These are phyloP conservation scores for Solanum sparsipilum DNA, from an alignment of 257 asterid genomes.

Conservation along the genomic window DNA sequence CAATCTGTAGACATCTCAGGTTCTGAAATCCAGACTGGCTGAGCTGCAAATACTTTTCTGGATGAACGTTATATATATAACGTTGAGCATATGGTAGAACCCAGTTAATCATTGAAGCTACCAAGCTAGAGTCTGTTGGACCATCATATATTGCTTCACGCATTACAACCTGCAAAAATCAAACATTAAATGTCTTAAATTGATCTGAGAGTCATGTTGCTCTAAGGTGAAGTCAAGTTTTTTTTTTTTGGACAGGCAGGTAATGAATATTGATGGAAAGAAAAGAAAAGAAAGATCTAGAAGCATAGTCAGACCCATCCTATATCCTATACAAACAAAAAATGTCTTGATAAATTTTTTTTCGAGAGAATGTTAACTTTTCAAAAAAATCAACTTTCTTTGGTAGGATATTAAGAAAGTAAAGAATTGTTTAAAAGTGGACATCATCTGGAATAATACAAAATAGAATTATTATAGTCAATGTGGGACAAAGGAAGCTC, in stretches of 20 bases:
- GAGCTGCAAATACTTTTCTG: slow-evolving; percentile 49
- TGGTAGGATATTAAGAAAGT: neutral
- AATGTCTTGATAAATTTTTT: neutral
- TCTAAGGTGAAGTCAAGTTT: neutral
- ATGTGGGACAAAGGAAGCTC: neutral
- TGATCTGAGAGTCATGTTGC: neutral
- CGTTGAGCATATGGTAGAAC: slow-evolving; percentile 97
- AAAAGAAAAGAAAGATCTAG: neutral
- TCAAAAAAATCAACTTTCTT: neutral
- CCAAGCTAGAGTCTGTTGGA: slow-evolving; percentile 37
- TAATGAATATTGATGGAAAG: neutral
- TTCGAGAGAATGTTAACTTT: neutral
- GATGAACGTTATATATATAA: slow-evolving; percentile 38
- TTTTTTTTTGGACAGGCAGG: neutral
- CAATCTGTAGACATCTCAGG: slow-evolving; percentile 39
- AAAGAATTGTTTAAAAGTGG: neutral
- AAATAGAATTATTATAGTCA: neutral
- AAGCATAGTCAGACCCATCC: neutral
- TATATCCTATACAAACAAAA: neutral
- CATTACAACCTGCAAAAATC: slow-evolving; percentile 55
- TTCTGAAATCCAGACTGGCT: slow-evolving; percentile 49
- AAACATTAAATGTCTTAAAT: neutral
- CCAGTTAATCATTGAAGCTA: slow-evolving; percentile 67
- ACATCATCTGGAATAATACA: neutral
- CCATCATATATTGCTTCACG: slow-evolving; percentile 68